phyloP scores from a whole-genome alignment of 257 asterid genomes.

The Ocimum tenuiflorum region DNA sequence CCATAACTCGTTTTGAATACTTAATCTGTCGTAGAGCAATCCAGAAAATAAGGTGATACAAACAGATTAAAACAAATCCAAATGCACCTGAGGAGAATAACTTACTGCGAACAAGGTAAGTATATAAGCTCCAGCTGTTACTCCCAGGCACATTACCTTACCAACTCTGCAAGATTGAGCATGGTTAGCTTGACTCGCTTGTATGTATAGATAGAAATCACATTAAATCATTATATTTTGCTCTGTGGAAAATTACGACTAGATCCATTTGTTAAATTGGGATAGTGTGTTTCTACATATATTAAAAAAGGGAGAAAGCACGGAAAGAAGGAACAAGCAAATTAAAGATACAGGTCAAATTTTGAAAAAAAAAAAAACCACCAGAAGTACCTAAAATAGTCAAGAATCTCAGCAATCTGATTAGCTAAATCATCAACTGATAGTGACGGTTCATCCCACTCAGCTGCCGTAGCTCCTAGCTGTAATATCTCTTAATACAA shows the following conservation, averaged over 20 bases:
- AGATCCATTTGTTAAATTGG: neutral
- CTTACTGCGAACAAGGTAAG: conserved; percentile 88
- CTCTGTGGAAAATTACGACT: neutral
- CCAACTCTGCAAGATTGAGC: conserved; percentile 51
- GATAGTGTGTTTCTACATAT: neutral
- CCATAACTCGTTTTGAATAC: conserved; percentile 64
- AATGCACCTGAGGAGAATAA: conserved; percentile 10
- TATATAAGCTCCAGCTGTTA: conserved; percentile 90
- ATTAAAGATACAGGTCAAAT: neutral
- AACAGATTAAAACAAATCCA: conserved; percentile 14
- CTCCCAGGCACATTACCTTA: conserved; percentile 86
- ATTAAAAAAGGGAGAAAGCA: neutral
- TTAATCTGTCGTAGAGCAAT: conserved; percentile 44
- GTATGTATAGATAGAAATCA: neutral
- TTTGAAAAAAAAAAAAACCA: neutral
- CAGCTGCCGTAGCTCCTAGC: conserved; percentile 62
- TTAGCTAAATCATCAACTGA: conserved; percentile 64
- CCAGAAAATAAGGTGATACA: conserved; percentile 16
- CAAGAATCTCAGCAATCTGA: conserved; percentile 66
- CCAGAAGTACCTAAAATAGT: conserved; percentile 56
- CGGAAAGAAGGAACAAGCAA: neutral
- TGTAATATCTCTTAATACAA: conserved; percentile 36
- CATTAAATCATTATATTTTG: neutral
- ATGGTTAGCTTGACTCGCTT: conserved; percentile 2
- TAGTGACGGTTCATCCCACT: conserved; percentile 43